phyloP scores from a whole-genome alignment of 73 alveolate species.

The Paramecium octaurelia region DNA sequence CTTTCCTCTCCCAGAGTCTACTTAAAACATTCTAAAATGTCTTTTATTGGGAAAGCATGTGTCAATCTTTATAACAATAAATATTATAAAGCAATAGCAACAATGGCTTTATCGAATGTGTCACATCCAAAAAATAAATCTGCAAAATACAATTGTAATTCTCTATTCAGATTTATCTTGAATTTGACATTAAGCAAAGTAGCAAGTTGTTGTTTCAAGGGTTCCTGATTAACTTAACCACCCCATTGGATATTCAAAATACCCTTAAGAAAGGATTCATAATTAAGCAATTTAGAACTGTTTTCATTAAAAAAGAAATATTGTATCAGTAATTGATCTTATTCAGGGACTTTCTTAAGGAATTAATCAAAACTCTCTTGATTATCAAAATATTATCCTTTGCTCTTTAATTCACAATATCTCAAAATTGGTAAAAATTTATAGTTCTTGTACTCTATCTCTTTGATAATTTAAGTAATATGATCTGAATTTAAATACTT shows the following conservation, averaged over 20 bases:
- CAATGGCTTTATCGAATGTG: not conserved
- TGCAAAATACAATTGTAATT: not conserved
- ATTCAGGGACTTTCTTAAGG: not conserved
- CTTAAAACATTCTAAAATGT: not conserved
- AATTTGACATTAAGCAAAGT: not conserved
- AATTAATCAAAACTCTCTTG: not conserved
- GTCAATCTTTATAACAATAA: not conserved
- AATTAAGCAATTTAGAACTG: not conserved
- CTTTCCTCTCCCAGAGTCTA: not conserved
- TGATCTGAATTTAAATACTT: not conserved
- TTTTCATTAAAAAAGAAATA: not conserved
- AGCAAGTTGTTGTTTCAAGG: not conserved
- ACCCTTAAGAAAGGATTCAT: not conserved
- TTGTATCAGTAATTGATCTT: not conserved
- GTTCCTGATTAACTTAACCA: not conserved
- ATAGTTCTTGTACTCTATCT: not conserved
- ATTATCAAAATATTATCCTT: not conserved
- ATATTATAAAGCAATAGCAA: not conserved
- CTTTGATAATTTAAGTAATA: not conserved
- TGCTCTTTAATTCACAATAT: not conserved
- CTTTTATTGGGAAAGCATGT: not conserved
- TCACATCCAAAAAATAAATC: slow-evolving; percentile 29
- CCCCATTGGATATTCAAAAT: not conserved
- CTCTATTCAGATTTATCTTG: not conserved
- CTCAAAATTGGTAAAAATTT: not conserved